Conservation (phyloP, 306 rosid species). For the Cicer yamashitae region DNA sequence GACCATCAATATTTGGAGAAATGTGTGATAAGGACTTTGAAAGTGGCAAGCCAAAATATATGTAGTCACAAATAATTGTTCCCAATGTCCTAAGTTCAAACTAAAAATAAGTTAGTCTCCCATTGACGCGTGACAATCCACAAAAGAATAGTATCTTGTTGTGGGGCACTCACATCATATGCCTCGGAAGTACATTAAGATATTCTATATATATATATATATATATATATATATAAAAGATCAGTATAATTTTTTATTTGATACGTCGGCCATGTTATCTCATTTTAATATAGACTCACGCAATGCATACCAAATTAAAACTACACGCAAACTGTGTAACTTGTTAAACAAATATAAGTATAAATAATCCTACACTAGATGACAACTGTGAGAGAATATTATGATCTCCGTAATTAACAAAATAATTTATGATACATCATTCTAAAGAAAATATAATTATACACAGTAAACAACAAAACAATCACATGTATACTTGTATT, state of each 20-base stretch:
- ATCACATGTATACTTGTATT: conserved; percentile 10
- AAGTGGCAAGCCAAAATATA: neutral
- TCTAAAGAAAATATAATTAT: neutral
- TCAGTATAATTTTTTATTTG: neutral
- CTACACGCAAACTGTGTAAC: neutral
- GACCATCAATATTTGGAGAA: conserved; percentile 22
- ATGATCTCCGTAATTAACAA: too few species aligned
- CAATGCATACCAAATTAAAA: conserved; percentile 3
- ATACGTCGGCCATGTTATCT: conserved; percentile 42
- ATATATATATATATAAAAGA: too few species aligned
- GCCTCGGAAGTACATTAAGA: too few species aligned
- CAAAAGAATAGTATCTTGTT: neutral
- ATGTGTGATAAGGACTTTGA: conserved; percentile 33
- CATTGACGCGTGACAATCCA: neutral
- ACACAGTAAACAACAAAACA: neutral
- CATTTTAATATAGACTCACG: conserved; percentile 17
- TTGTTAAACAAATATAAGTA: neutral
- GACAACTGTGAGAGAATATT: conserved; percentile 1
- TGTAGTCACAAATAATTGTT: neutral
- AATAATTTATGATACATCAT: neutral
- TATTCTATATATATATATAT: too few species aligned
- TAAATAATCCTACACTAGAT: neutral
- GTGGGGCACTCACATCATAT: too few species aligned
- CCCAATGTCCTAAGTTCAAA: conserved; percentile 34
- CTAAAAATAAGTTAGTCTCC: neutral